phyloP scores from a whole-genome alignment of 192 early-diverging fungal species.

The Rhizoclosmatium sp. region DNA sequence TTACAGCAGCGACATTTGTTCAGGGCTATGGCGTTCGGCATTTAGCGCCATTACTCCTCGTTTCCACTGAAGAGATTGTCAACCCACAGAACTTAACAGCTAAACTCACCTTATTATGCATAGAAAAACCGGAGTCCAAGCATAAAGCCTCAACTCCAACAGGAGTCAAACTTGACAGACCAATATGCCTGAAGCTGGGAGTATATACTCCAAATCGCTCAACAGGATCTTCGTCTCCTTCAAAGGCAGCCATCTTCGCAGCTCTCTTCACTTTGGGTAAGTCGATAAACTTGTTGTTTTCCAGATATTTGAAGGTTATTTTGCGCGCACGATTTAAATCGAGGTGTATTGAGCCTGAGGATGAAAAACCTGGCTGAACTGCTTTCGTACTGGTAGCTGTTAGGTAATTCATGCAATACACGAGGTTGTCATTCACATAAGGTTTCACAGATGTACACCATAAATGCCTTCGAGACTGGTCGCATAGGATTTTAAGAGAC shows the following conservation, averaged over 20 bases:
- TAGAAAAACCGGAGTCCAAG: constrained; percentile 15
- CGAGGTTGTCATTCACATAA: constrained; percentile 6
- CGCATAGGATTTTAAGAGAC: not conserved
- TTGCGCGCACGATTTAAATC: constrained; percentile 19
- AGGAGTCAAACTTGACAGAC: not conserved
- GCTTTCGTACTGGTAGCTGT: not conserved
- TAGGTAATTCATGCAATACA: constrained; percentile 14
- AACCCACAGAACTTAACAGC: not conserved
- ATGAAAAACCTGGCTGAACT: not conserved
- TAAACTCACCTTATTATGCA: constrained; percentile 4
- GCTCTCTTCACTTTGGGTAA: not conserved
- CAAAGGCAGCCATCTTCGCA: constrained; percentile 14
- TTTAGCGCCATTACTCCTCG: constrained; percentile 7
- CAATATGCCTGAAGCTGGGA: constrained; percentile 19
- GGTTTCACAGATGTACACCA: constrained; percentile 34
- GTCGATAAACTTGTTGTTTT: constrained; percentile 21
- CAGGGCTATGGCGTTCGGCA: constrained; percentile 1
- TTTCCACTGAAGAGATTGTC: not conserved
- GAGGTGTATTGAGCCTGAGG: not conserved
- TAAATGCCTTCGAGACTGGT: not conserved
- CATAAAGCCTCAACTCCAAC: constrained; percentile 7
- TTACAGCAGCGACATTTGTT: constrained; percentile 15
- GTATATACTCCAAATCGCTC: constrained; percentile 12
- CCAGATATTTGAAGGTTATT: constrained; percentile 33
- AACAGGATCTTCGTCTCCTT: constrained; percentile 15